Conservation (phyloP, 768 basidiomycete genomes). For the Boletus eberwhitei region DNA sequence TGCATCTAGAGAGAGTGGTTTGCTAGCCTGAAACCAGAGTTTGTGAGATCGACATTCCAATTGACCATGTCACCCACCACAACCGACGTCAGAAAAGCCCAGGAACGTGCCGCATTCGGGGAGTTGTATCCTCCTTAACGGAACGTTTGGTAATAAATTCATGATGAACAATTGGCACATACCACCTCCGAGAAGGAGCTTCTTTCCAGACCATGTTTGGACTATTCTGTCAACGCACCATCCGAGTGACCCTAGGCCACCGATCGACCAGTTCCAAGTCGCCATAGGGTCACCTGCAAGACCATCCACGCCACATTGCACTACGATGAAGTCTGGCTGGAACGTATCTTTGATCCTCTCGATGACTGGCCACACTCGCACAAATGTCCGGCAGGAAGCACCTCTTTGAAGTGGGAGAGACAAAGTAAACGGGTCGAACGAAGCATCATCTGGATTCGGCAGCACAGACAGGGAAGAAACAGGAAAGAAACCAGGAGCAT, state of each 20-base stretch:
- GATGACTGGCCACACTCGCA: constrained; percentile 60
- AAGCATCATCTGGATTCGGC: constrained; percentile 34
- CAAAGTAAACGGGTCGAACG: constrained; percentile 62
- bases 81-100: constrained; percentile 78
- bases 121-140: constrained; percentile 75
- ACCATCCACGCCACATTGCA: constrained; percentile 88
- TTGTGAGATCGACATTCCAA: not conserved
- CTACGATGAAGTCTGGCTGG: constrained; percentile 70
- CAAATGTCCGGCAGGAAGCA: constrained; percentile 61
- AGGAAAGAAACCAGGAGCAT: constrained; percentile 84
- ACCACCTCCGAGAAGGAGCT: constrained; percentile 78
- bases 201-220: constrained; percentile 55
- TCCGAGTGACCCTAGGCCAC: constrained; percentile 56
- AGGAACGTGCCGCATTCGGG: constrained; percentile 81
- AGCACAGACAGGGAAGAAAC: constrained; percentile 48
- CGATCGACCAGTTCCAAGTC: constrained; percentile 69
- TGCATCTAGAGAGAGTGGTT: constrained; percentile 53
- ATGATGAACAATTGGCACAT: constrained; percentile 7
- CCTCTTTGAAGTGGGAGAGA: constrained; percentile 77
- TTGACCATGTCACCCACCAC: constrained; percentile 45
- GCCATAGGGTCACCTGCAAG: constrained; percentile 81
- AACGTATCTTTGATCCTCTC: constrained; percentile 60
- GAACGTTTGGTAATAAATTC: constrained; percentile 4
- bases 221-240: constrained; percentile 60
- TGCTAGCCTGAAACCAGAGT: constrained; percentile 42